Evolutionary conservation across 352 stramenopile genomes (phyloP).

Genomic region (Pythium guiyangense): DNA sequence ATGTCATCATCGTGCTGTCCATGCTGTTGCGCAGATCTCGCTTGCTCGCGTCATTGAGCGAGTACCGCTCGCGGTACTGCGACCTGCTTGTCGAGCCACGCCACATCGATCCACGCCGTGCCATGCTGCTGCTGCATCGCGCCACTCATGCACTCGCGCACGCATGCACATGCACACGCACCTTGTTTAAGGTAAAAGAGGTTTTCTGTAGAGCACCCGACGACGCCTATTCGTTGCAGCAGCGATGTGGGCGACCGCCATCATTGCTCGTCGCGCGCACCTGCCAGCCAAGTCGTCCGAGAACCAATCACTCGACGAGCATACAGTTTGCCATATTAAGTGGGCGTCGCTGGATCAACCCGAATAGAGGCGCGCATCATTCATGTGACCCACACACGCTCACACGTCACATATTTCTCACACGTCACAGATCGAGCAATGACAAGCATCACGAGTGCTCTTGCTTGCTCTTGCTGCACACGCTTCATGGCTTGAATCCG

Average conservation of each 20-base stretch:
- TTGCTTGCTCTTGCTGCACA: not conserved
- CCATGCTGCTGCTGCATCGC: not conserved
- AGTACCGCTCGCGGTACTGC: no score
- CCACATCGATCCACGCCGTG: no score
- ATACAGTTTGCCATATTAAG: constrained; percentile 50
- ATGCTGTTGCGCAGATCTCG: no score
- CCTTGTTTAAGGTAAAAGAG: constrained; percentile 90
- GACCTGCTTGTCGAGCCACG: no score
- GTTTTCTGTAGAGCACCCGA: constrained; percentile 48
- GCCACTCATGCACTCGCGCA: not conserved
- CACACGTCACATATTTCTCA: constrained; percentile 1
- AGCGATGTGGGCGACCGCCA: constrained; percentile 4
- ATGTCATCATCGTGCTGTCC: no score
- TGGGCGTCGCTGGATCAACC: constrained; percentile 15
- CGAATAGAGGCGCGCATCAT: constrained; percentile 7
- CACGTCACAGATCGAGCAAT: constrained; percentile 13
- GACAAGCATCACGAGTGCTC: no score
- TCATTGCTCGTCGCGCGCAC: constrained; percentile 4
- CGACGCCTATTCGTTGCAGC: constrained; percentile 61
- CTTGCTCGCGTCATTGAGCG: no score
- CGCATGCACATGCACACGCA: constrained; percentile 25
- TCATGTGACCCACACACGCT: not conserved
- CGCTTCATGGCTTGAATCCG: not conserved
- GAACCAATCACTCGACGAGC: constrained; percentile 74
- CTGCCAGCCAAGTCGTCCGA: constrained; percentile 30